A percentile compares a stretch with the other conserved stretches of the same genome.
Conservation (phyloP, 768 basidiomycete species). For the Panaeolus cyanescens region DNA sequence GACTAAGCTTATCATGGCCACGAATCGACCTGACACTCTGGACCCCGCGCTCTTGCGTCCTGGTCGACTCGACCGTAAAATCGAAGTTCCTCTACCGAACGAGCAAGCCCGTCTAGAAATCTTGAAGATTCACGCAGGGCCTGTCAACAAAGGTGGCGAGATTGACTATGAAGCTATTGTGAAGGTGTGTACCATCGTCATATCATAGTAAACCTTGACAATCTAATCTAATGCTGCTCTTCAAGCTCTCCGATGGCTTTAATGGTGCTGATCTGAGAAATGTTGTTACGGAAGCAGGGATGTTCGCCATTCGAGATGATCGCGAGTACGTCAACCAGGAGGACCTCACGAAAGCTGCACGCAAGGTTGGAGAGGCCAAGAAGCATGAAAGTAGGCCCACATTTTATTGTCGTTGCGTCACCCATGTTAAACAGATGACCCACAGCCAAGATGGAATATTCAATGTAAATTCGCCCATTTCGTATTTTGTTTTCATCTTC, state of each 20-base stretch:
- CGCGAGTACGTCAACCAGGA: conserved; percentile 93
- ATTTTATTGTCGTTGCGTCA: neutral
- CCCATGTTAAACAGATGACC: conserved; percentile 9
- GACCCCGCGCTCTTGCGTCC: conserved; percentile 97
- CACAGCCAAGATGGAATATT: conserved; percentile 57
- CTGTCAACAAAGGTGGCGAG: conserved; percentile 93
- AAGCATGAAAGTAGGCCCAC: conserved; percentile 89
- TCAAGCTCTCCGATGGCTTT: conserved; percentile 83
- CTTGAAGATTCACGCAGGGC: conserved; percentile 93
- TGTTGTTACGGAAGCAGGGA: conserved; percentile 93
- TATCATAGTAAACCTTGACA: neutral
- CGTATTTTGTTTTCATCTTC: conserved; percentile 9
- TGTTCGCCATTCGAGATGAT: conserved; percentile 98
- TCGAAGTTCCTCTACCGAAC: conserved; percentile 96
- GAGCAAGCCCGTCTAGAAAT: conserved; percentile 97
- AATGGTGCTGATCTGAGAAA: conserved; percentile 97
- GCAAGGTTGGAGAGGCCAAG: conserved; percentile 96
- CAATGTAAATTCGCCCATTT: conserved; percentile 32
- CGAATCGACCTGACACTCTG: conserved; percentile 96
- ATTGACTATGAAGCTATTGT: conserved; percentile 99
- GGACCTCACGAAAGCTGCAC: conserved; percentile 92
- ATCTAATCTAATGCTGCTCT: no score
- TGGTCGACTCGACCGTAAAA: conserved; percentile 94
- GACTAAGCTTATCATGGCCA: conserved; percentile 99
- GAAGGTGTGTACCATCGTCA: conserved; percentile 56